phyloP scores from a whole-genome alignment of 116 monocot genomes.

The Iris pallida region DNA sequence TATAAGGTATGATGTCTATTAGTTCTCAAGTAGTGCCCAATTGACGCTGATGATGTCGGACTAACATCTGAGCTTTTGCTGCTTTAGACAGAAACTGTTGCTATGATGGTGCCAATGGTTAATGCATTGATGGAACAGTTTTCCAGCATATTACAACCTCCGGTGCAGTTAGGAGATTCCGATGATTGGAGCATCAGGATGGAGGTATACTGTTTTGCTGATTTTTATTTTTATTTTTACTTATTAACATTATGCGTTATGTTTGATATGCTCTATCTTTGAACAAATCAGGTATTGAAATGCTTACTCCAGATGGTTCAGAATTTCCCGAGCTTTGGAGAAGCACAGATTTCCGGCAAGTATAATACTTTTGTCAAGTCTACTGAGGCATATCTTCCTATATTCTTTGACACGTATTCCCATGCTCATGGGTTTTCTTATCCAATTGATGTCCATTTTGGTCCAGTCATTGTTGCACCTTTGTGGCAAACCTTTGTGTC shows the following conservation, averaged over 20 bases:
- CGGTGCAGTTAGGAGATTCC: constrained; percentile 64
- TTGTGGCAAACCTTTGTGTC: constrained; percentile 90
- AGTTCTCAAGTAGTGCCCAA: not conserved
- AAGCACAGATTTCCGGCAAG: constrained; percentile 64
- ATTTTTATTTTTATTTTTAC: not conserved
- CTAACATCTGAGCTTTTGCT: constrained; percentile 15
- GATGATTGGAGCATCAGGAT: constrained; percentile 92
- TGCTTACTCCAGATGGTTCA: constrained; percentile 85
- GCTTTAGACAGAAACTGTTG: constrained; percentile 65
- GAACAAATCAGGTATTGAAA: constrained; percentile 63
- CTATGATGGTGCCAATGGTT: constrained; percentile 59
- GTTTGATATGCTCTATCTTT: constrained; percentile 3
- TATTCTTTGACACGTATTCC: constrained; percentile 4
- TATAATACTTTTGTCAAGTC: not conserved
- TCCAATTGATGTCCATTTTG: constrained; percentile 14
- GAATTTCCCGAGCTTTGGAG: constrained; percentile 58
- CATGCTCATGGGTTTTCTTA: not conserved
- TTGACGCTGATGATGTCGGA: constrained; percentile 5
- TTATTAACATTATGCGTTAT: not conserved
- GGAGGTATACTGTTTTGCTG: constrained; percentile 54
- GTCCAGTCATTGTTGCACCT: constrained; percentile 69
- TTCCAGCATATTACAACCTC: constrained; percentile 57
- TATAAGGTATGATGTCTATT: constrained; percentile 49
- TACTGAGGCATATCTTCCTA: not conserved
- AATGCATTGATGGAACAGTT: constrained; percentile 73